A percentile compares a stretch with the other conserved stretches of the same genome.
These are phyloP conservation scores for Rhizopogon vulgaris DNA, from an alignment of 768 basidiomycete genomes.

Conservation along the genomic window DNA sequence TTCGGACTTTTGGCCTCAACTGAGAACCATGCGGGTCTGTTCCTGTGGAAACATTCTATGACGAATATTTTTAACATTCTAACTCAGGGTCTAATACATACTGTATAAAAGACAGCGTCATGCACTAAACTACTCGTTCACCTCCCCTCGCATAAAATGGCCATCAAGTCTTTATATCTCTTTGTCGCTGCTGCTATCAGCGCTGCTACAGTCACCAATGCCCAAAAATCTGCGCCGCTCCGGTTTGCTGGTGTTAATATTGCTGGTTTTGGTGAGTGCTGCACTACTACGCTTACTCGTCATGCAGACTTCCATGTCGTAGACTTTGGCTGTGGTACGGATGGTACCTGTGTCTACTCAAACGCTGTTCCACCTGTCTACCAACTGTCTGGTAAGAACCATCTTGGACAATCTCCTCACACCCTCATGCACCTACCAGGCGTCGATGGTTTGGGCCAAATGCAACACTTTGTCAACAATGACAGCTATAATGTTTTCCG, in stretches of 20 bases:
- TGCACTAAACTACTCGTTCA: not conserved
- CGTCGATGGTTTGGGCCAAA: conserved; percentile 36
- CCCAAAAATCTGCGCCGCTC: conserved; percentile 18
- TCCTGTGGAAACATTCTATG: conserved; percentile 1
- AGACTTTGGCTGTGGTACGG: conserved; percentile 43
- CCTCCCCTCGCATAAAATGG: conserved; percentile 9
- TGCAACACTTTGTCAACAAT: conserved; percentile 51
- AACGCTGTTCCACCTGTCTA: conserved; percentile 39
- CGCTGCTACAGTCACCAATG: conserved; percentile 9
- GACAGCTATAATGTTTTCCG: conserved; percentile 55
- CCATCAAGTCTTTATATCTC: conserved; percentile 10
- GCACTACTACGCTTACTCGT: not conserved
- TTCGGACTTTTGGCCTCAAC: not conserved
- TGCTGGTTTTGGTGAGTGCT: conserved; percentile 36
- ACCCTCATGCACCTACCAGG: conserved; percentile 1
- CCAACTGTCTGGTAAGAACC: conserved; percentile 33
- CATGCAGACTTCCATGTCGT: not conserved
- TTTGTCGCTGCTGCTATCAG: conserved; percentile 6
- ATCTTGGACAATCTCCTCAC: not conserved
- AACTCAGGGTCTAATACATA: not conserved
- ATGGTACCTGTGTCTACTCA: conserved; percentile 36
- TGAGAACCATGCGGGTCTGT: not conserved
- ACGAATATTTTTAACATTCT: conserved; percentile 5
- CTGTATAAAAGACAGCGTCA: conserved; percentile 6
- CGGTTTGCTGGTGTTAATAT: conserved; percentile 45